Conservation (phyloP, 2,329 filamentous ascomycete genomes). For the Purpureocillium lavendulum region DNA sequence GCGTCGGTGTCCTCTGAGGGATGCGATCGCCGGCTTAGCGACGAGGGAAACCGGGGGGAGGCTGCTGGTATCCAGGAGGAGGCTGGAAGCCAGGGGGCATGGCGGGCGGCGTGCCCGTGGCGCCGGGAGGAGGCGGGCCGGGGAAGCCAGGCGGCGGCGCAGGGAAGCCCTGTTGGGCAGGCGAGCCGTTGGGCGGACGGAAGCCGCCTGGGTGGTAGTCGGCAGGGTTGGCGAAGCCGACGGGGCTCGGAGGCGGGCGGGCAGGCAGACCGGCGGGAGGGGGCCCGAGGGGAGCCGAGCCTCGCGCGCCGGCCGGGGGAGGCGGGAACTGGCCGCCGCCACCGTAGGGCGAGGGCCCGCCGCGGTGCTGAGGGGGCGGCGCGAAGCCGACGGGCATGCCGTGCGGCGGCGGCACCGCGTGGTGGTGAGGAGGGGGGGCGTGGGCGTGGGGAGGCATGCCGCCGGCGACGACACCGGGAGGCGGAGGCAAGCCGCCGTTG, state of each 20-base stretch:
- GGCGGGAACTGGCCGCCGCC: slow-evolving; percentile 14
- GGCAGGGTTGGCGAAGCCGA: slow-evolving; percentile 35
- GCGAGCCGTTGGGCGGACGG: slow-evolving; percentile 28
- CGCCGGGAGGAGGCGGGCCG: slow-evolving; percentile 21
- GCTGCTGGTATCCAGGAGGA: slow-evolving; percentile 33
- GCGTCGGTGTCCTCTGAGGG: neutral
- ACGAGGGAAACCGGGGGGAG: slow-evolving; percentile 28
- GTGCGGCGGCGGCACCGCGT: slow-evolving; percentile 22
- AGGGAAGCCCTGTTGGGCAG: slow-evolving; percentile 29
- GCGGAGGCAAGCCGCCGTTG: slow-evolving; percentile 12
- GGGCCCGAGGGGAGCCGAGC: slow-evolving; percentile 33
- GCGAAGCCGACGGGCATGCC: slow-evolving; percentile 29
- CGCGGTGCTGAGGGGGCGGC: slow-evolving; percentile 18
- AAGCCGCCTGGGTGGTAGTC: slow-evolving; percentile 38
- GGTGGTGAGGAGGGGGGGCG: slow-evolving; percentile 20
- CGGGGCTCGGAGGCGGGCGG: slow-evolving; percentile 38
- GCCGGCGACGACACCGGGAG: neutral
- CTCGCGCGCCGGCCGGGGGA: slow-evolving; percentile 18
- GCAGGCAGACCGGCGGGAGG: slow-evolving; percentile 42
- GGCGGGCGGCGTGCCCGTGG: slow-evolving; percentile 24
- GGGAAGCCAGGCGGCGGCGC: slow-evolving; percentile 32
- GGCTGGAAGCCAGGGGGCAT: slow-evolving; percentile 38
- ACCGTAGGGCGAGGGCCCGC: slow-evolving; percentile 26
- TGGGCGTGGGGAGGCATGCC: slow-evolving; percentile 18
- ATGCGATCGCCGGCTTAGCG: slow-evolving; percentile 8